Evolutionary conservation across 2,329 filamentous ascomycete species (phyloP), one percentile per base, ranked within the genome.

Genomic region (Fusarium redolens): DNA sequence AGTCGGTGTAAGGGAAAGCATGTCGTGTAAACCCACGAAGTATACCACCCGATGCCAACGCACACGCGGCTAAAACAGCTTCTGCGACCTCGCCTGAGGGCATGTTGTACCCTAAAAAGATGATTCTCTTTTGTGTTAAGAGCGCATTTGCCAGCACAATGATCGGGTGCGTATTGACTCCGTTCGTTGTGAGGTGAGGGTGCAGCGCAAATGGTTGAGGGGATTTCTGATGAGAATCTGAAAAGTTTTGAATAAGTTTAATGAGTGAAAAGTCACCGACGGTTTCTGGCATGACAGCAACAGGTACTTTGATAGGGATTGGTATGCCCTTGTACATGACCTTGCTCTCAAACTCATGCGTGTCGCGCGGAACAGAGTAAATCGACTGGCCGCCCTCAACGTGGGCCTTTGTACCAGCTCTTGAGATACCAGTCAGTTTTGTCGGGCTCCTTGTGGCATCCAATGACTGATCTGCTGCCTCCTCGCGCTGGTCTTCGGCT

Each of bases 201-300:
- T 99, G 96, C 47, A 95, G 86, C 9, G 92, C 84, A 79, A 98
- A 99, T 2, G 95, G 91, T 77, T 97, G 93, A 7, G 94, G 93
- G 14, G 92, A 89, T 76, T 94, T 92, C n/a, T 91, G 84, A 81
- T 98, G 96, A 22, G 93, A 88, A 15, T 92, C 91, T 47, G 94
- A 93, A 81, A 98, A 98, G 60, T 93, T 97, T 77, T 97, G 95
- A 73, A 99, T 97, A 60, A 99, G 90, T 82, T 98, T 98, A 83
- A 99, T 93, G 64, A 99, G 88, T 41, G 95, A 98, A 80, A 99
- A 99, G 83, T 99, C 96, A 69, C 96, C 96, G 20, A 99, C 96
- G 0, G 94, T 98, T 85, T 99, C 96, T 4, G 95, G 94, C 85
- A 95, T 96, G 65, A 97, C 89, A 15, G 96, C 95, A 7, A 96